Conservation (phyloP, 1,284 basidiomycete species). For the Schizophyllum commune region DNA sequence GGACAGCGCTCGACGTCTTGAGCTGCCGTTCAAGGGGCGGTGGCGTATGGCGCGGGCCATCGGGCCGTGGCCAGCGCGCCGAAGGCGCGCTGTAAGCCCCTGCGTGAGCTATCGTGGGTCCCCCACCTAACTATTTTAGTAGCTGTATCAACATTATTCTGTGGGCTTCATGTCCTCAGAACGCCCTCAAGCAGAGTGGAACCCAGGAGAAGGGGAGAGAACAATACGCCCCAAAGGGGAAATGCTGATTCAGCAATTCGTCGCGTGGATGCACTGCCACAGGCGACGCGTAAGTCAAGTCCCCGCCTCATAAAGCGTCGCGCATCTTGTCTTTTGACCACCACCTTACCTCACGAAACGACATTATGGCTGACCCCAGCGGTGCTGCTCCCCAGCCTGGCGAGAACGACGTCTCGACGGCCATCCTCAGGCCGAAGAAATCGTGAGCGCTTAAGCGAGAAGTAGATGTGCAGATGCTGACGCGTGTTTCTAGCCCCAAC, state of each 20-base stretch:
- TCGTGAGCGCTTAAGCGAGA: slow-evolving; percentile 54
- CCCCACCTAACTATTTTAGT: not conserved
- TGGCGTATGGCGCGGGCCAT: too few species aligned
- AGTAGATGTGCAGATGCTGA: not conserved
- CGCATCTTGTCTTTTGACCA: slow-evolving; percentile 9
- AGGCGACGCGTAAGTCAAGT: not conserved
- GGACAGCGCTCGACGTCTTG: too few species aligned
- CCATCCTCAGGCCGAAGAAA: slow-evolving; percentile 92
- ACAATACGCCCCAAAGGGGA: not conserved
- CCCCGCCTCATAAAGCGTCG: not conserved
- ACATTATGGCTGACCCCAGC: slow-evolving; percentile 66
- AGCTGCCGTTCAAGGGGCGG: too few species aligned
- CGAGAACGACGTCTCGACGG: slow-evolving; percentile 83
- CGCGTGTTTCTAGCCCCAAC: slow-evolving; percentile 62
- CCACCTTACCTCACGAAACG: not conserved
- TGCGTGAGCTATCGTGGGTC: too few species aligned
- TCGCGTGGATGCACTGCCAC: not conserved
- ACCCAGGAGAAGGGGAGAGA: not conserved
- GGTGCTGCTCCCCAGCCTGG: slow-evolving; percentile 70
- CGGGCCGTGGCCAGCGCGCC: too few species aligned
- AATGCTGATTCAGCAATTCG: not conserved
- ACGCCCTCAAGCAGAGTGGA: not conserved
- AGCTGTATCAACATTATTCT: not conserved
- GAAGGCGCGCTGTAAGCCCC: too few species aligned
- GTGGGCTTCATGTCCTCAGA: not conserved